phyloP scores from a whole-genome alignment of 176 grass and related monocot genomes.

The barley (Hordeum vulgare) region DNA sequence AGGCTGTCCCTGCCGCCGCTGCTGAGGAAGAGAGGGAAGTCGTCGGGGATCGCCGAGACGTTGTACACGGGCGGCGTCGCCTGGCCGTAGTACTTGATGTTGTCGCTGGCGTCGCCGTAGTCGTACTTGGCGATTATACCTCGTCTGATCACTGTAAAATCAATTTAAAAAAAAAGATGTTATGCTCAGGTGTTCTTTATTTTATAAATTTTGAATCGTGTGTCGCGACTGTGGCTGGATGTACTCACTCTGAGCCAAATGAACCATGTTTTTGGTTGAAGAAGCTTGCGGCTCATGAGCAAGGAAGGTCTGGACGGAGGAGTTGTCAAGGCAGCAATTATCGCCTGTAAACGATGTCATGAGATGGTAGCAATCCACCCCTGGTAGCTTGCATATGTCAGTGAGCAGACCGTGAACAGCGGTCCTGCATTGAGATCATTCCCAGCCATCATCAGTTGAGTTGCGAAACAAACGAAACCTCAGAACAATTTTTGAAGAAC shows the following conservation, averaged over 20 bases:
- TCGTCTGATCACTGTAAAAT: conserved; percentile 45
- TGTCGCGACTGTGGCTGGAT: not conserved
- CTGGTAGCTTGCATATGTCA: conserved; percentile 35
- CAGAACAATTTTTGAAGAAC: no score
- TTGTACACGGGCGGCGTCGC: conserved; percentile 36
- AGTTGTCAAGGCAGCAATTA: conserved; percentile 60
- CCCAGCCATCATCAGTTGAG: not conserved
- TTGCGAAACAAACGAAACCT: no score
- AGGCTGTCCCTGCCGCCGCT: conserved; percentile 51
- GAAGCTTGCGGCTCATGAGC: conserved; percentile 54
- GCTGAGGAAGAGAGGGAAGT: conserved; percentile 53
- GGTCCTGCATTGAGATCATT: conserved; percentile 13
- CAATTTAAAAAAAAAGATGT: no score
- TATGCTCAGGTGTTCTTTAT: no score
- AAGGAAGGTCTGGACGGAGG: conserved; percentile 32
- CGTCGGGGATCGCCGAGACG: conserved; percentile 38
- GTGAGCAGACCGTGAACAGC: conserved; percentile 20
- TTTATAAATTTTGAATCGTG: no score
- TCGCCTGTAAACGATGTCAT: conserved; percentile 38
- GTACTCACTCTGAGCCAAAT: conserved; percentile 52
- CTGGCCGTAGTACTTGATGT: conserved; percentile 44
- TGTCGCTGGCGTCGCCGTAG: conserved; percentile 33
- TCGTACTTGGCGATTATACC: conserved; percentile 52
- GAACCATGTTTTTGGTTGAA: conserved; percentile 50
- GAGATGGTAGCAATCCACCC: conserved; percentile 44